These are phyloP conservation scores for Cystofilobasidium macerans DNA, from an alignment of 768 basidiomycete genomes.

Conservation along the genomic window DNA sequence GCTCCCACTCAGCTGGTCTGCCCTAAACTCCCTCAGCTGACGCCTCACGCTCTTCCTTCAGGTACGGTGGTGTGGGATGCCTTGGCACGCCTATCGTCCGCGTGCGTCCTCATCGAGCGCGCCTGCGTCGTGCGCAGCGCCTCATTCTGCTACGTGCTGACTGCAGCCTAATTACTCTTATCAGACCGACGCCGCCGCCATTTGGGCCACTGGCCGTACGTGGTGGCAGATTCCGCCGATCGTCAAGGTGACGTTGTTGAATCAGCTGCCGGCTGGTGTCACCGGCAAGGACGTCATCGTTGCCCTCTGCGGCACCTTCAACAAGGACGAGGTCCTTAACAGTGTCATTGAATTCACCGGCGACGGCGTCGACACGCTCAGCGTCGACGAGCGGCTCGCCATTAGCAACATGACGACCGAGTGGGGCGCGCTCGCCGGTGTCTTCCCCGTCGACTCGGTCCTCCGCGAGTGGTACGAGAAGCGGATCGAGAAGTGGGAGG, in stretches of 20 bases:
- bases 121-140: no score
- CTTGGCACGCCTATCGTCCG: conserved; percentile 95
- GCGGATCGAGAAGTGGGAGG: conserved; percentile 58
- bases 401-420: conserved; percentile 99
- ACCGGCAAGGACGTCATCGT: conserved; percentile 98
- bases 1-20: not conserved
- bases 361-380: conserved; percentile 63
- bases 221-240: conserved; percentile 99
- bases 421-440: conserved; percentile 93
- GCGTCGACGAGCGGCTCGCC: conserved; percentile 84
- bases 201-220: conserved; percentile 97
- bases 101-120: conserved; percentile 39
- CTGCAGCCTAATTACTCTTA: not conserved
- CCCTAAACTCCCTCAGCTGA: not conserved
- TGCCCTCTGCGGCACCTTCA: conserved; percentile 88
- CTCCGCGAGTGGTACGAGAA: conserved; percentile 77
- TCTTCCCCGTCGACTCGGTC: conserved; percentile 81
- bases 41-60: not conserved
- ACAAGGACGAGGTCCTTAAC: conserved; percentile 91
- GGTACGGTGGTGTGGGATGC: conserved; percentile 83
- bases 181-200: conserved; percentile 66
- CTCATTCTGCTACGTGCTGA: not conserved
- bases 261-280: conserved; percentile 71
- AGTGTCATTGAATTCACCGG: conserved; percentile 94
- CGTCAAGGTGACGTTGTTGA: conserved; percentile 83